Conservation (phyloP, 2,329 filamentous ascomycete genomes). For the Graphiopsis chlorocephala region DNA sequence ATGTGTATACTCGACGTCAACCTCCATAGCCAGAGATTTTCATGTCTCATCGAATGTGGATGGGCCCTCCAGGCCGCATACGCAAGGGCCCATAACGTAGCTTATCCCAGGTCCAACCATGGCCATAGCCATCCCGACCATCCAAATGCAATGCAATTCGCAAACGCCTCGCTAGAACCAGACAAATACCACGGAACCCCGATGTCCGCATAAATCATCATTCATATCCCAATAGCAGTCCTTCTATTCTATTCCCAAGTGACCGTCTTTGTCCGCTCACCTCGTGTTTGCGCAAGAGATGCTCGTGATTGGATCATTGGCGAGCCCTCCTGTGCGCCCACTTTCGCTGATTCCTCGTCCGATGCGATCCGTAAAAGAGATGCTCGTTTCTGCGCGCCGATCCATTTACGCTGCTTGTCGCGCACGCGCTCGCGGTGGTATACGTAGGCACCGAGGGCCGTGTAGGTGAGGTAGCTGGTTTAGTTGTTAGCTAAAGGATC, state of each 20-base stretch:
- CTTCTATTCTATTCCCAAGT: conserved; percentile 4
- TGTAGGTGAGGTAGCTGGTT: neutral
- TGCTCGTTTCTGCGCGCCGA: conserved; percentile 3
- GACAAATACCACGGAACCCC: neutral
- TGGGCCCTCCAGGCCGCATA: neutral
- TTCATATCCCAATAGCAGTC: neutral
- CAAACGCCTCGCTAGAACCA: neutral
- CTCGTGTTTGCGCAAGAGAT: neutral
- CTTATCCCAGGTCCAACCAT: too few species aligned
- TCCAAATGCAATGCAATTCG: neutral
- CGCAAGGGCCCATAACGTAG: too few species aligned
- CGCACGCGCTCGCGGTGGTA: neutral
- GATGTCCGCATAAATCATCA: neutral
- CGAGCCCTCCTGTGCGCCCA: neutral
- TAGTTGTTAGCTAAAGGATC: neutral
- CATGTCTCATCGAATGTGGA: too few species aligned
- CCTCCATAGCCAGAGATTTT: too few species aligned
- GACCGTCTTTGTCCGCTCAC: neutral
- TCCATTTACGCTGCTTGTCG: conserved; percentile 5
- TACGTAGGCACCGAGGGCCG: neutral
- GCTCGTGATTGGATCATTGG: neutral
- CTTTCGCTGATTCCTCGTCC: neutral
- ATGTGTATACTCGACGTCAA: neutral
- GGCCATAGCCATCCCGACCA: neutral
- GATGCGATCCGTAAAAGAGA: neutral